Conservation (phyloP, 2,329 filamentous ascomycete genomes). For the Elsinoe perseae region DNA sequence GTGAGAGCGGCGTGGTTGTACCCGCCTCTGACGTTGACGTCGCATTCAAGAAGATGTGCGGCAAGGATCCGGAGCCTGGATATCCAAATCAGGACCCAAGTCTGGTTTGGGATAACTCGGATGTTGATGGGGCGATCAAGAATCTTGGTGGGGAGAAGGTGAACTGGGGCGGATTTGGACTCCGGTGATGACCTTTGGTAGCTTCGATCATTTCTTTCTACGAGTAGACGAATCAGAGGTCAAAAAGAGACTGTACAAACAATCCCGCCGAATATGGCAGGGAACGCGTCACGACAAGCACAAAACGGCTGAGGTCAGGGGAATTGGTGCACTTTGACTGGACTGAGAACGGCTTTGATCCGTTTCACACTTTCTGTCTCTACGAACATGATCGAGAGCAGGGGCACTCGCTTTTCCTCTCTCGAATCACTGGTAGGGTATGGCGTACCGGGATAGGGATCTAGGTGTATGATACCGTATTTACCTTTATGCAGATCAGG, state of each 20-base stretch:
- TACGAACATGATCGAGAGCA: not conserved
- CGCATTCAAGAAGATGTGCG: constrained; percentile 39
- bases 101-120: not conserved
- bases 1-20: constrained; percentile 80
- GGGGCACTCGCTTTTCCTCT: too few relatives aligned
- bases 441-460: not conserved
- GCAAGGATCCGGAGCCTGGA: constrained; percentile 25
- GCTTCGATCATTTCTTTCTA: not conserved
- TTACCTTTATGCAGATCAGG: not conserved
- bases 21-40: constrained; percentile 80
- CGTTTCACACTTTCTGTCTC: not conserved
- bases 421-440: not conserved
- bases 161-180: constrained; percentile 14
- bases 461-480: constrained; percentile 1
- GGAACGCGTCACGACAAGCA: not conserved
- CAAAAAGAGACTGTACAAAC: not conserved
- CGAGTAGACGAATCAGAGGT: not conserved
- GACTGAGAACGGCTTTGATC: not conserved
- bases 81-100: constrained; percentile 5
- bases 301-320: not conserved
- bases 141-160: constrained; percentile 1
- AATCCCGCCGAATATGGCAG: not conserved
- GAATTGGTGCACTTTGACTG: not conserved
- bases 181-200: not conserved
- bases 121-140: not conserved